Conservation (phyloP, 2,329 filamentous ascomycete genomes). For the Lasiodiplodia hormozganensis region DNA sequence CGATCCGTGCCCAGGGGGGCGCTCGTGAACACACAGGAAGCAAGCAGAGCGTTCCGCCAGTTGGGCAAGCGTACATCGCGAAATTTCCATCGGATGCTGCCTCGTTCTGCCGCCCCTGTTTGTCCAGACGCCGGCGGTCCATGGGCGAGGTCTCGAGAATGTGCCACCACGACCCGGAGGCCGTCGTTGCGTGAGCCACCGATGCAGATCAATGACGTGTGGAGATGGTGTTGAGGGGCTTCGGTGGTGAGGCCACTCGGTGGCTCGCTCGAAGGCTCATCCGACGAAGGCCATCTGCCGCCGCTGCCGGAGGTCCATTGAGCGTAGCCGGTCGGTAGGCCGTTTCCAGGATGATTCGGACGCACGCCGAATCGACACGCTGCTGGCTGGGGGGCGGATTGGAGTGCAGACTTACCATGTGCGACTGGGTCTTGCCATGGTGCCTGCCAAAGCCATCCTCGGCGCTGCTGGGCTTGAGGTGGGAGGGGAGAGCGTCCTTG, state of each 20-base stretch:
- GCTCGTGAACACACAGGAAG: constrained; percentile 10
- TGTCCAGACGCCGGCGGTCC: neutral
- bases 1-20: constrained; percentile 20
- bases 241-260: constrained; percentile 19
- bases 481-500: constrained; percentile 72
- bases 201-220: constrained; percentile 15
- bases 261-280: constrained; percentile 8
- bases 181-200: neutral
- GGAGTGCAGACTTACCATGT: constrained; percentile 71
- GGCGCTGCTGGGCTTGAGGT: constrained; percentile 72
- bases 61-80: neutral
- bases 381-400: constrained; percentile 6
- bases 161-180: neutral
- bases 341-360: neutral
- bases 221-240: constrained; percentile 24
- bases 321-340: neutral
- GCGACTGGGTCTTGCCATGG: constrained; percentile 84
- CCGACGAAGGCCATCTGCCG: constrained; percentile 5
- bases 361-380: constrained; percentile 2
- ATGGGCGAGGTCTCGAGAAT: neutral
- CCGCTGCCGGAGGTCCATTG: constrained; percentile 7
- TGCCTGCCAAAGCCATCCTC: constrained; percentile 64
- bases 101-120: constrained; percentile 9
- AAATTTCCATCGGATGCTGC: neutral
- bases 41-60: neutral